A percentile compares a stretch with the other conserved stretches of the same genome.
These are phyloP conservation scores for Solanum hybrid DNA, from an alignment of 305 asterid species.

Conservation along the genomic window DNA sequence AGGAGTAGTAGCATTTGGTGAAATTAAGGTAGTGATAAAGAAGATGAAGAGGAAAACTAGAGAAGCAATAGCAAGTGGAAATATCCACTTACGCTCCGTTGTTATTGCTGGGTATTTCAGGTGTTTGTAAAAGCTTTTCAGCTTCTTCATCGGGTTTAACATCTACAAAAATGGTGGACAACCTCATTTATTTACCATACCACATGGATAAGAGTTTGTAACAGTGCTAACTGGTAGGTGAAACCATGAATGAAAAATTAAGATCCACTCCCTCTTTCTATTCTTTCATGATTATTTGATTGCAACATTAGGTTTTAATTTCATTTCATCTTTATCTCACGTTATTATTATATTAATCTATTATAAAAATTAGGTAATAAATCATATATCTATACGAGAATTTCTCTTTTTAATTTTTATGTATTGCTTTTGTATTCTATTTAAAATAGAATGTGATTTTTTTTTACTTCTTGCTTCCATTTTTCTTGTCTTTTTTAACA, in stretches of 20 bases:
- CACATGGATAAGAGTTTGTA: neutral
- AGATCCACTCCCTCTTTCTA: neutral
- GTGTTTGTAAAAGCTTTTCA: conserved; percentile 62
- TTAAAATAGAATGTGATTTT: too few species aligned
- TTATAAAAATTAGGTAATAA: too few species aligned
- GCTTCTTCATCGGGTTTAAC: conserved; percentile 53
- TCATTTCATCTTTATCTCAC: neutral
- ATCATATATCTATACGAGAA: neutral
- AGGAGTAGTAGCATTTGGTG: conserved; percentile 66
- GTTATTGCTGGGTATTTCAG: conserved; percentile 48
- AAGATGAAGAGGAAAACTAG: conserved; percentile 50
- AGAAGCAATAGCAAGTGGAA: conserved; percentile 66
- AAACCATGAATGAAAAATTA: too few species aligned
- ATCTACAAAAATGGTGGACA: neutral
- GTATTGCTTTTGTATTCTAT: too few species aligned
- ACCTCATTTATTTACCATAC: too few species aligned
- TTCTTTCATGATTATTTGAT: neutral
- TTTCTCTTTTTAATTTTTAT: neutral
- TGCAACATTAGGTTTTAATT: neutral
- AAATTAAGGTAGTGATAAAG: conserved; percentile 53
- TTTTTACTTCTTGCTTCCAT: too few species aligned
- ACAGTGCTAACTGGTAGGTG: neutral
- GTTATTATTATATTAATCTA: too few species aligned
- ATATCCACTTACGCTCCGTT: conserved; percentile 75
- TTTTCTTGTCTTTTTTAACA: too few species aligned